Evolutionary conservation across 2,329 filamentous ascomycete genomes (phyloP), one percentile per base, ranked within the genome.

Genomic region (Colletotrichum sp.): DNA sequence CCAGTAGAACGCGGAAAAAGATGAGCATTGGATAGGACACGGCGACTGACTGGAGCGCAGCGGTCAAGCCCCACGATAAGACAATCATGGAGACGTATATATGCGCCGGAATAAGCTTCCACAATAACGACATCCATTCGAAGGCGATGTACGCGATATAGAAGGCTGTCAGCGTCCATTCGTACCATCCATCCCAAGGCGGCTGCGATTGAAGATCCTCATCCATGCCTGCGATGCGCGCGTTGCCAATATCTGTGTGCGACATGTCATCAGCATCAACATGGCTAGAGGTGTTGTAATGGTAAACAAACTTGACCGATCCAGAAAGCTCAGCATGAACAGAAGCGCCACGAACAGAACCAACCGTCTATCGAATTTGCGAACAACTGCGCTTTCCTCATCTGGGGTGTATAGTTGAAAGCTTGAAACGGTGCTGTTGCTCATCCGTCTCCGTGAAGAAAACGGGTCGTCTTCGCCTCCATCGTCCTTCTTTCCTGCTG

Each of bases 311-410:
- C 95, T 98, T 22, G 95, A 96, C 79, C 96, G 90, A 84, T 98
- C 96, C 78, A 98, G 85, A 82, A 98, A 98, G 77, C 93, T 94
- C 77, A 98, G 87, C 88, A 98, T 90, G 82, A 97, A 98, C 15
- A 98, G 88, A 75, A 96, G 83, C 13, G 95, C 94, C 78, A 98
- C 90, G 82, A 98, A 98, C 1, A 95, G 83, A 8, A 98, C 95
- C 69, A 98, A 89, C 78, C 90, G 91, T 72, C 91, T 89, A 83
- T 98, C 96, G 79, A 98, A 92, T 85, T 95, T 96, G 81, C 88
- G 89, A 72, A 96, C 88, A 10, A 98, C 93, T 6, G 88, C 87
- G 26, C 83, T 86, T 82, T 98, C 96, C 83, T 98, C 96, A 70
- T 96, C 93, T 1, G 87, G 85, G 5, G 89, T 89, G 75, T 90